Evolutionary conservation across 768 basidiomycete species (phyloP), one percentile per base, ranked within the genome.

Genomic region (Phanerochaete carnosa): DNA sequence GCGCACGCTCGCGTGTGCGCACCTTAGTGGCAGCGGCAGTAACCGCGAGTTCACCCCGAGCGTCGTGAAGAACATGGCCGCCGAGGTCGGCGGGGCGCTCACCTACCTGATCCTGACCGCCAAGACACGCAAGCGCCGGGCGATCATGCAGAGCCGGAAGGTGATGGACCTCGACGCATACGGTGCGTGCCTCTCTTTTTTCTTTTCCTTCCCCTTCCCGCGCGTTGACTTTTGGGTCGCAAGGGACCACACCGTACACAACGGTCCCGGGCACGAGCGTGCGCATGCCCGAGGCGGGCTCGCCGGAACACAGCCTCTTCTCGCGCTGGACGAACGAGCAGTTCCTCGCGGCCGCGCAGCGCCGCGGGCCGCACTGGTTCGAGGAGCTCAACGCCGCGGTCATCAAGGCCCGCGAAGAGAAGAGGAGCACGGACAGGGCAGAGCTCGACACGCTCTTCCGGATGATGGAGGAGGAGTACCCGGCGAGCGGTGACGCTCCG

Each of bases 121-220:
- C 28, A 72, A 73, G 65, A 70, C 72, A 29, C 62, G 56, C 63
- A 69, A 62, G 59, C 65, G 74, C 47, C 72, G 64, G 19, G 69
- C 62, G 32, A 67, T 74, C 13, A 75, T 75, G 73, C 72, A 73
- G 66, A 74, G 70, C 55, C 68, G 74, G 37, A 73, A 72, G 60
- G 63, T 51, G 57, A 35, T 73, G 8, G 60, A 29, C 2, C 26
- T 65, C 11, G 64, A 65, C 9, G 53, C 57, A 15, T 73, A 74
- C 55, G 73, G 72, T 72, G 58, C 16, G 70, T 60, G 7, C 35
- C 26, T 25, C 30, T 7, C 39, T 26, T 45, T 22, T n/a, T 9
- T 46, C 32, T 46, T 19, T 5, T 46, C 16, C 19, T 46, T 46
- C 8, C 22, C 23, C 12, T 25, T 26, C 4, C 11, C 39, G 23